Percentiles rank a stretch among this genome's conserved stretches.
These are phyloP conservation scores for Aspergillus clavatus DNA, from an alignment of 2,329 filamentous ascomycete species.

Conservation along the genomic window DNA sequence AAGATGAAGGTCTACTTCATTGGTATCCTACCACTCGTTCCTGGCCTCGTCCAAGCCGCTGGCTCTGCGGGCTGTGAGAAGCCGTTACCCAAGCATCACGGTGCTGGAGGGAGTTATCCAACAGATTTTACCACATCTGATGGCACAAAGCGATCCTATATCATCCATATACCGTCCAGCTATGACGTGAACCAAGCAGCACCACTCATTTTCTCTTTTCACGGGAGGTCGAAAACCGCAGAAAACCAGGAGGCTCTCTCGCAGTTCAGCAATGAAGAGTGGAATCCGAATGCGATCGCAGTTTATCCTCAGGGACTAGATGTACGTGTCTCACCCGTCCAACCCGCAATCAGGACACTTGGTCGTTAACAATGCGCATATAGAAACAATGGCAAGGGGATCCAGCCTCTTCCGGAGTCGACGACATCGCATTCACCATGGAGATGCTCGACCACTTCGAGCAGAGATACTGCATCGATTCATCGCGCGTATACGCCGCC, in stretches of 20 bases:
- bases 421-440: conserved; percentile 44
- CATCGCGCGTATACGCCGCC: conserved; percentile 41
- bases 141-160: conserved; percentile 18
- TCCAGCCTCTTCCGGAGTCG: conserved; percentile 32
- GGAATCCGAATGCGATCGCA: conserved; percentile 43
- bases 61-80: conserved; percentile 15
- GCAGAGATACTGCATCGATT: conserved; percentile 44
- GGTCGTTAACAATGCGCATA: not conserved
- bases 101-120: conserved; percentile 2
- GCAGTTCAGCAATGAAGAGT: conserved; percentile 42
- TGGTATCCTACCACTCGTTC: conserved; percentile 8
- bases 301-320: conserved; percentile 44
- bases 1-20: not conserved
- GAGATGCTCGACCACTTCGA: conserved; percentile 42
- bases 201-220: conserved; percentile 47
- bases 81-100: conserved; percentile 9
- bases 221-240: conserved; percentile 39
- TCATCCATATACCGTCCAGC: conserved; percentile 21
- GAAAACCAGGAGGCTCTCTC: conserved; percentile 40
- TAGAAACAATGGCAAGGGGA: conserved; percentile 42
- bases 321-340: conserved; percentile 15
- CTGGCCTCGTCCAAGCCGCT: conserved; percentile 7
- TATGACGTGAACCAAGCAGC: conserved; percentile 37
- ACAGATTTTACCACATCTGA: conserved; percentile 15
- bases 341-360: not conserved